Percentiles rank a stretch among this genome's conserved stretches.
phyloP scores from a whole-genome alignment of 768 basidiomycete genomes.

The Mycena leptocephala region DNA sequence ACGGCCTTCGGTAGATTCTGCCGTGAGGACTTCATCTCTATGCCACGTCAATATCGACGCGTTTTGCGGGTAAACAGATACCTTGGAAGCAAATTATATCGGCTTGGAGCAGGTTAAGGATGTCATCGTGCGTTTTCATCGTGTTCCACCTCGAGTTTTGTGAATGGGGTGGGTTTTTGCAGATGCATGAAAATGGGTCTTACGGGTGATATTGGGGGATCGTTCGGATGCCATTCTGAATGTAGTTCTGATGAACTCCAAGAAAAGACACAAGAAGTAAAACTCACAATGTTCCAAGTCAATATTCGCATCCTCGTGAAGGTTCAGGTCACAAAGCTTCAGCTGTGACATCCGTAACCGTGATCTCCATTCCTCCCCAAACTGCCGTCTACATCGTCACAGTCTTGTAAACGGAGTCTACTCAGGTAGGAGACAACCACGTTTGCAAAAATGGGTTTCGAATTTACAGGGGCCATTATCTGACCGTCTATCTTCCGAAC shows the following conservation, averaged over 20 bases:
- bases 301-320: conserved; percentile 68
- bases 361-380: too few species aligned
- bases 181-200: conserved; percentile 43
- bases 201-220: conserved; percentile 94
- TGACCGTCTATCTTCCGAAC: not conserved
- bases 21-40: conserved; percentile 91
- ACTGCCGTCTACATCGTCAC: too few species aligned
- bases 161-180: not conserved
- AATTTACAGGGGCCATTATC: not conserved
- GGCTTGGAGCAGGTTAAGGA: conserved; percentile 85
- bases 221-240: conserved; percentile 90
- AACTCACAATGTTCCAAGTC: conserved; percentile 79
- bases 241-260: conserved; percentile 5
- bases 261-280: not conserved
- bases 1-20: conserved; percentile 76
- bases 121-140: conserved; percentile 82
- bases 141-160: conserved; percentile 76
- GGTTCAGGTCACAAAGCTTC: not conserved
- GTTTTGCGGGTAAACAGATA: conserved; percentile 41
- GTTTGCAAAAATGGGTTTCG: not conserved
- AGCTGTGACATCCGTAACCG: not conserved
- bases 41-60: conserved; percentile 17
- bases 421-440: too few species aligned
- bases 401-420: too few species aligned
- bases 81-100: conserved; percentile 98